phyloP scores from a whole-genome alignment of 805 yeast genomes.

The Metschnikowia amazonensis region DNA sequence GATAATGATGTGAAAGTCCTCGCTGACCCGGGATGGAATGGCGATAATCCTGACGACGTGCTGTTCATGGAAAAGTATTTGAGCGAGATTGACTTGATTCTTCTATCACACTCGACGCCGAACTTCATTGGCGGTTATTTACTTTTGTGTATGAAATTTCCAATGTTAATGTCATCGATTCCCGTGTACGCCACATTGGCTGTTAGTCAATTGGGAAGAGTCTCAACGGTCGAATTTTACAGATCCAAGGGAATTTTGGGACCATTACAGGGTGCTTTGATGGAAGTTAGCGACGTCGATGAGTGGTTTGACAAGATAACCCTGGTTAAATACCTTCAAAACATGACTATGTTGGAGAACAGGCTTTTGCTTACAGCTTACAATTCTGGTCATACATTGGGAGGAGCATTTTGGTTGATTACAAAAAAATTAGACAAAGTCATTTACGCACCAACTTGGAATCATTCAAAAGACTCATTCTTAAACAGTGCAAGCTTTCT shows the following conservation, averaged over 20 bases:
- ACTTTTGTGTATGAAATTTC: slow-evolving; percentile 54
- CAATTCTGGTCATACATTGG: slow-evolving; percentile 89
- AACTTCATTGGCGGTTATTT: slow-evolving; percentile 79
- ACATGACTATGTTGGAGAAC: slow-evolving; percentile 59
- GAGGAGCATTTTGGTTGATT: slow-evolving; percentile 88
- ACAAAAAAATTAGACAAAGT: slow-evolving; percentile 71
- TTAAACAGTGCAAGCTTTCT: slow-evolving; percentile 66
- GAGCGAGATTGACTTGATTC: slow-evolving; percentile 55
- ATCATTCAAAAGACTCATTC: slow-evolving; percentile 85
- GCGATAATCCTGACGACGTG: slow-evolving; percentile 34
- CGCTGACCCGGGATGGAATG: slow-evolving; percentile 78
- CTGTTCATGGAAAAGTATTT: slow-evolving; percentile 33
- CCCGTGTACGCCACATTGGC: slow-evolving; percentile 91
- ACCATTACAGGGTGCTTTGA: slow-evolving; percentile 51
- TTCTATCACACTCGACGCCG: slow-evolving; percentile 84
- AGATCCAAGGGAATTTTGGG: slow-evolving; percentile 72
- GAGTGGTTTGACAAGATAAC: slow-evolving; percentile 68
- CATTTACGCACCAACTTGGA: slow-evolving; percentile 92
- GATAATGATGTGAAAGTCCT: slow-evolving; percentile 52
- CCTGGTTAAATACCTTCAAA: slow-evolving; percentile 76
- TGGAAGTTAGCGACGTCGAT: slow-evolving; percentile 74
- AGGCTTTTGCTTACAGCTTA: slow-evolving; percentile 72
- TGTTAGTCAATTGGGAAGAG: slow-evolving; percentile 77
- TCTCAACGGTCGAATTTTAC: slow-evolving; percentile 80
- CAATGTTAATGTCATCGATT: slow-evolving; percentile 53